Percentiles rank a stretch among this genome's conserved stretches.
Conservation (phyloP, 768 basidiomycete species). For the Lactarius hengduanensis region DNA sequence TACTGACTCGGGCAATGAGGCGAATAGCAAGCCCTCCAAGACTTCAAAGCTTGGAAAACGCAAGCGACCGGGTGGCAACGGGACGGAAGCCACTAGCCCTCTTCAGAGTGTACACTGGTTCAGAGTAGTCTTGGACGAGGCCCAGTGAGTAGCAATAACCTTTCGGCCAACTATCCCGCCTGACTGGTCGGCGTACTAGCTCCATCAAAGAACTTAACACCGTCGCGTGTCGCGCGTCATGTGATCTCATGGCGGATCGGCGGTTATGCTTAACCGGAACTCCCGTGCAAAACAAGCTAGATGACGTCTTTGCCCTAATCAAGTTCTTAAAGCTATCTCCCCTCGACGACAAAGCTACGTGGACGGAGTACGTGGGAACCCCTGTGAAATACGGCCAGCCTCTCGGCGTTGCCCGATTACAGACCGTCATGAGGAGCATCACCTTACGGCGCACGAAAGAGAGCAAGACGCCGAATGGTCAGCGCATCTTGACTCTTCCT, state of each 20-base stretch:
- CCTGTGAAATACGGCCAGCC: conserved; percentile 92
- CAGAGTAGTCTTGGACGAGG: conserved; percentile 88
- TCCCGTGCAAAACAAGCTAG: conserved; percentile 98
- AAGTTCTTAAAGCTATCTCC: conserved; percentile 92
- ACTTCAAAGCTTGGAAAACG: conserved; percentile 49
- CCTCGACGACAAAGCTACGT: conserved; percentile 88
- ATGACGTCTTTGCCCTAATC: conserved; percentile 95
- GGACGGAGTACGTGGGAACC: conserved; percentile 90
- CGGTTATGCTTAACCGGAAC: conserved; percentile 96
- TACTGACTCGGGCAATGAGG: conserved; percentile 60
- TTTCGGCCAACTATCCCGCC: conserved; percentile 1
- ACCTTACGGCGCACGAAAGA: conserved; percentile 97
- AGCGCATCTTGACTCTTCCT: conserved; percentile 83
- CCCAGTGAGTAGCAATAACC: conserved; percentile 67
- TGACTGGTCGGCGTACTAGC: conserved; percentile 43
- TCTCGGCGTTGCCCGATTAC: conserved; percentile 87
- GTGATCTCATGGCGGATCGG: conserved; percentile 91
- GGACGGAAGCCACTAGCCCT: conserved; percentile 63
- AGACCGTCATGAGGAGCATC: conserved; percentile 95
- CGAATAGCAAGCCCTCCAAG: conserved; percentile 67
- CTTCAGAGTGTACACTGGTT: conserved; percentile 97
- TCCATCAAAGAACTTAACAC: conserved; percentile 96
- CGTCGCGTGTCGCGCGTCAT: conserved; percentile 91
- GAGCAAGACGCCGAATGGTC: conserved; percentile 74
- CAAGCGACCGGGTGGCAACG: conserved; percentile 41